phyloP scores from a whole-genome alignment of 805 yeast species.

The Myxozyma neglecta region DNA sequence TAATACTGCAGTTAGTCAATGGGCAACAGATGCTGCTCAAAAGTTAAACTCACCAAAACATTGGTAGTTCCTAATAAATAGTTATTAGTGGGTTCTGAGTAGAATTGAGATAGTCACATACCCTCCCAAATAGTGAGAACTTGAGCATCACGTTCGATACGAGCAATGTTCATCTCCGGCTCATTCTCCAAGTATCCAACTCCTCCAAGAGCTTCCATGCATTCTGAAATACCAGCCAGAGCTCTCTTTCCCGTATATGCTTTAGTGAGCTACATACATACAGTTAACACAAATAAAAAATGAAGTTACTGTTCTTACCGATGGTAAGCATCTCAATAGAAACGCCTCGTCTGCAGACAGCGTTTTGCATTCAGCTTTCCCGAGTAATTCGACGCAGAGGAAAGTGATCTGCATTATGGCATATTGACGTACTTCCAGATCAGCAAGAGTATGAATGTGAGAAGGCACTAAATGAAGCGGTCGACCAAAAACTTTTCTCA shows the following conservation, averaged over 20 bases:
- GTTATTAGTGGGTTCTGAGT: background rate
- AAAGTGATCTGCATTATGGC: slow-evolving; percentile 35
- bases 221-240: slow-evolving; percentile 37
- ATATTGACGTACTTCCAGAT: slow-evolving; percentile 32
- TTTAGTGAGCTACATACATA: slow-evolving; percentile 27
- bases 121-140: slow-evolving; percentile 41
- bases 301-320: slow-evolving; percentile 22
- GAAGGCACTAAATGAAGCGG: slow-evolving; percentile 32
- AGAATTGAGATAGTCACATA: background rate
- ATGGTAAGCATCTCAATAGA: slow-evolving; percentile 36
- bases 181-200: slow-evolving; percentile 40
- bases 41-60: slow-evolving; percentile 30
- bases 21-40: background rate
- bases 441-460: slow-evolving; percentile 36
- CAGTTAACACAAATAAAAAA: background rate
- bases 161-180: slow-evolving; percentile 36
- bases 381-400: slow-evolving; percentile 34
- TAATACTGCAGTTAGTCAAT: background rate
- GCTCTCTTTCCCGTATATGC: slow-evolving; percentile 35
- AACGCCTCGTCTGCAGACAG: slow-evolving; percentile 26
- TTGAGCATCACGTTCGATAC: slow-evolving; percentile 37
- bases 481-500: slow-evolving; percentile 36
- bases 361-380: slow-evolving; percentile 32
- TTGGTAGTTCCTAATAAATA: slow-evolving; percentile 36
- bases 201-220: slow-evolving; percentile 41